Evolutionary conservation across 352 stramenopile species (phyloP), one percentile per base, ranked within the genome.

Genomic region (Globisporangium camurandrum): DNA sequence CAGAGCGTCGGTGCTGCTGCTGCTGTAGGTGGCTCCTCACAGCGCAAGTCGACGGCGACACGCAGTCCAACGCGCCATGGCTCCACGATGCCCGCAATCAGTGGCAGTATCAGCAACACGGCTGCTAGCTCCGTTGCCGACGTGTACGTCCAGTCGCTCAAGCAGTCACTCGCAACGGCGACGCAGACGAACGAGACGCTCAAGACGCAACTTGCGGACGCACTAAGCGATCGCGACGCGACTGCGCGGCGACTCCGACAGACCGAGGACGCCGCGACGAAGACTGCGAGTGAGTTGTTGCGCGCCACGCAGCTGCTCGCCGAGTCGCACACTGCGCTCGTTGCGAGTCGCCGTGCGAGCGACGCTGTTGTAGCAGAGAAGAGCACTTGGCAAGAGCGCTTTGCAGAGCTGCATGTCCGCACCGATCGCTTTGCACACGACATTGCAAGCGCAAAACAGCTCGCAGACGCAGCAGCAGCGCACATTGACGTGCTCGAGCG

Each of bases 281-380:
- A 69, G 50, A 57, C 56, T 22, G 64, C 66, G 26, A 62, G 67
- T 4, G 75, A 86, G 51, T 65, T 82, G 16, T 11, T 47, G 0
- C 67, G 69, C 30, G 73, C 64, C 3, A 67, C 62, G 20, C 64
- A 73, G 20, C 45, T 88, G 20, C 67, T 88, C 7, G 60, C 51
- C 8, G 76, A 84, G 47, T 73, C 73, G 0, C 65, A 77, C 23
- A 48, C 41, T 4, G 62, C 56, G 5, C 59, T 88, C 17, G 42
- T 84, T 19, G 46, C 51, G 1, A 78, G 69, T 40, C 49, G 65
- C 41, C 66, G 54, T 4, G 62, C 66, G 23, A 50, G 66, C 2
- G 59, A 59, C 31, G 41, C 57, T 45, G 36, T 71, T 4, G 52
- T 69, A 19, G 47, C 52, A 11, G 76, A 86, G 54, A 67, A 55